Conservation (phyloP, 768 basidiomycete genomes). For the Mycena maculata region DNA sequence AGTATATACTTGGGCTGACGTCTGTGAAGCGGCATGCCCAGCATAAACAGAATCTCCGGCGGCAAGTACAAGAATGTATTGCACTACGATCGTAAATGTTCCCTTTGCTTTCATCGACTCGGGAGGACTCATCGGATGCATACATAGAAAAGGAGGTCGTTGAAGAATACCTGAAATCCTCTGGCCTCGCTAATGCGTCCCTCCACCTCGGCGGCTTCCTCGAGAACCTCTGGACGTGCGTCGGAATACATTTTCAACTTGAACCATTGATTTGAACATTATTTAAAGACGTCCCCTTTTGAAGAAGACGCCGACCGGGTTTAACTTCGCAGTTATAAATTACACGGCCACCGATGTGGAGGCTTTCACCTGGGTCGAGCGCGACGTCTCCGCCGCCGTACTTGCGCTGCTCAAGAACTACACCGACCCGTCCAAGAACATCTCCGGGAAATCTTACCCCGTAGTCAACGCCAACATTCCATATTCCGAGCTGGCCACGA, state of each 20-base stretch:
- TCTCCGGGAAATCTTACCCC: conserved; percentile 9
- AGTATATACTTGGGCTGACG: background rate
- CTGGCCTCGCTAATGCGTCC: conserved; percentile 9
- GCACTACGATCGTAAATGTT: conserved; percentile 6
- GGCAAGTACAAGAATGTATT: conserved; percentile 12
- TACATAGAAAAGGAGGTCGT: conserved; percentile 7
- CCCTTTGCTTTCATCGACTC: background rate
- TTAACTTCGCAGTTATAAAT: background rate
- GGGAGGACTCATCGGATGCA: background rate
- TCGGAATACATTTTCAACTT: background rate
- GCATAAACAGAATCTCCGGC: background rate
- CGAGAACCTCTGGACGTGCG: conserved; percentile 9
- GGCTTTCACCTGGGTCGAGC: conserved; percentile 8
- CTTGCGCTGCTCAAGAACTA: conserved; percentile 21
- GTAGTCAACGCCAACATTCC: conserved; percentile 3
- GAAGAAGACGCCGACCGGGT: background rate
- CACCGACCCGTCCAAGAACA: conserved; percentile 1
- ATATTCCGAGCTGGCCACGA: conserved; percentile 3
- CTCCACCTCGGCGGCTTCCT: conserved; percentile 12
- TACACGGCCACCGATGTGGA: background rate
- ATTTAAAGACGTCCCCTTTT: background rate
- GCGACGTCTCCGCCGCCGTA: conserved; percentile 12
- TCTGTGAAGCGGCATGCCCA: conserved; percentile 10
- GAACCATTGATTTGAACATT: background rate
- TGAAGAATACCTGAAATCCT: background rate